Evolutionary conservation across 371 early-diverging fungal species (phyloP), one percentile per base, ranked within the genome.

Genomic region (Mucor irregularis): DNA sequence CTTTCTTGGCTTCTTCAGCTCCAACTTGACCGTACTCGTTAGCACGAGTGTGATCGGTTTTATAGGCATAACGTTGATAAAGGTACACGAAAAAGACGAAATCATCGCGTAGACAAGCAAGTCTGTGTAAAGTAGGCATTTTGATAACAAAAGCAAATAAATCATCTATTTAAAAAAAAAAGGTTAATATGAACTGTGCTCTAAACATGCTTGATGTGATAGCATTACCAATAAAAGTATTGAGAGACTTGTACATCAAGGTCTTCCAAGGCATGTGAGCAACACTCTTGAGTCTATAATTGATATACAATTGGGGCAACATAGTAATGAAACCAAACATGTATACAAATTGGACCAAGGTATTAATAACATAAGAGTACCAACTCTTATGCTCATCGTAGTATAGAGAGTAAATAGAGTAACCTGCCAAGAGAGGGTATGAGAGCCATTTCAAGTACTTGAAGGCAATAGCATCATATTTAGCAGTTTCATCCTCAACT

Each of bases 1-100:
- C 45, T 24, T 61, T 40, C 24, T 54, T 62, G 25, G 54, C 55
- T 11, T 59, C 56, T 13, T 19, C 37, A 38, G 56, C 64, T 16
- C 88, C 93, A 5, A 92, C 90, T 65, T 94, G 94, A 22, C 94
- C 96, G 80, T 85, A 96, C 72, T 96, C 97, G 68, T 96, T 96
- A 49, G 90, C 85, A 30, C 97, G 81, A 13, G 81, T 83, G 53
- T 86, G 85, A 69, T 96, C 97, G 14, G 87, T 90, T 46, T 87
- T 90, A 74, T 96, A 96, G 24, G 83, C 78, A 76, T 88, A 93
- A 25, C 91, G 68, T 71, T 96, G 97, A 65, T 94, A 94, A 34
- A 94, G 58, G 69, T 93, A 94, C 16, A 94, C 78, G 53, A 94
- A 78, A 63, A 96, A 96, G 8, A 96, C 82, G 5, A 91, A 83